phyloP scores from a whole-genome alignment of 192 early-diverging fungal species.

The Coemansia sp. region DNA sequence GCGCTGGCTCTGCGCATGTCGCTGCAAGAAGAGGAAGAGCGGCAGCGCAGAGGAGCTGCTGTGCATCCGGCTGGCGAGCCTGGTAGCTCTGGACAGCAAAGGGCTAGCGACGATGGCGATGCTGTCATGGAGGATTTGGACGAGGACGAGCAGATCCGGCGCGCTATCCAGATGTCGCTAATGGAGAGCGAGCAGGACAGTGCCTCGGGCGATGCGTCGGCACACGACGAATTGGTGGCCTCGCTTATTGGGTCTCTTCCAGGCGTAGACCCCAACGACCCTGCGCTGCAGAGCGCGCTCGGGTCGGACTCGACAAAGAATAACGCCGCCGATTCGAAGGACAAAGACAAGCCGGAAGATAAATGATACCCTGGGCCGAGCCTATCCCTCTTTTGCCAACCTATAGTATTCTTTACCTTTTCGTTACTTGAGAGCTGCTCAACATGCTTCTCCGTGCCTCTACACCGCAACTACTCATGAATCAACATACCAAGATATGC shows the following conservation, averaged over 20 bases:
- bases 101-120: constrained; percentile 20
- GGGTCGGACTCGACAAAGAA: constrained; percentile 58
- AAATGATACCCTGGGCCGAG: background rate
- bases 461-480: too few species aligned
- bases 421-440: background rate
- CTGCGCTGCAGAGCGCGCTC: constrained; percentile 70
- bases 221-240: constrained; percentile 65
- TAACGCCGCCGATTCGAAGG: constrained; percentile 41
- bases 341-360: constrained; percentile 22
- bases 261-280: constrained; percentile 87
- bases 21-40: constrained; percentile 92
- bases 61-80: background rate
- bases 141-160: constrained; percentile 52
- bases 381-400: background rate
- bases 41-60: constrained; percentile 64
- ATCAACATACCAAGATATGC: too few species aligned
- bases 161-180: constrained; percentile 56
- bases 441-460: background rate
- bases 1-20: constrained; percentile 93
- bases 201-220: constrained; percentile 33
- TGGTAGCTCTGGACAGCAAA: background rate
- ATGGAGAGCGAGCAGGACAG: constrained; percentile 32
- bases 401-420: background rate
- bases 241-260: constrained; percentile 81
- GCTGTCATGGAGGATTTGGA: constrained; percentile 45